Percentiles rank a stretch among this genome's conserved stretches.
phyloP scores from a whole-genome alignment of 1,284 basidiomycete genomes.

The Ustilago curta region DNA sequence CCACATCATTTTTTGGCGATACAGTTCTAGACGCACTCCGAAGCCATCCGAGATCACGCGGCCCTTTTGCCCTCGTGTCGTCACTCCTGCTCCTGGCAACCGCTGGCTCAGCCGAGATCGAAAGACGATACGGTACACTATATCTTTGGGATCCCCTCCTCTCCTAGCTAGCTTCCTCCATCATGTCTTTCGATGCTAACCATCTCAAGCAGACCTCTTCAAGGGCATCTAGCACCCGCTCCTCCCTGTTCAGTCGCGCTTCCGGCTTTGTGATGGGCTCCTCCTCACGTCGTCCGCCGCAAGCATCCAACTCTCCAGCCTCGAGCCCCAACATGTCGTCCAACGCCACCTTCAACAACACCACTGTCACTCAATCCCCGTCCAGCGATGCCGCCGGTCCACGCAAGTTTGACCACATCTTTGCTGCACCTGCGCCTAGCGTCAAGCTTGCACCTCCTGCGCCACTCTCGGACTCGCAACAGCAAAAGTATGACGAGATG shows the following conservation, averaged over 20 bases:
- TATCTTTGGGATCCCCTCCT: not conserved
- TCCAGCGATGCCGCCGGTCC: slow-evolving; percentile 10
- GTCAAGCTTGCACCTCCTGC: slow-evolving; percentile 44
- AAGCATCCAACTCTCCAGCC: slow-evolving; percentile 23
- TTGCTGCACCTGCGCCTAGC: slow-evolving; percentile 50
- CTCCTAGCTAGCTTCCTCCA: slow-evolving; percentile 14
- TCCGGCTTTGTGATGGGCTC: slow-evolving; percentile 43
- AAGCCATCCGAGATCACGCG: slow-evolving; percentile 16
- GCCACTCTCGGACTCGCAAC: slow-evolving; percentile 50
- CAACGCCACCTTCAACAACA: slow-evolving; percentile 1
- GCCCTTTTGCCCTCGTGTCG: slow-evolving; percentile 2
- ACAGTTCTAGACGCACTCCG: not conserved
- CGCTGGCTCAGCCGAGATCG: too few species aligned
- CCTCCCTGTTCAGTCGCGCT: slow-evolving; percentile 43
- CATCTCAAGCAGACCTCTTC: slow-evolving; percentile 34
- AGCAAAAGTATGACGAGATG: slow-evolving; percentile 55
- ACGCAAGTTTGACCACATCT: slow-evolving; percentile 53
- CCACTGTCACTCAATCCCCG: slow-evolving; percentile 1
- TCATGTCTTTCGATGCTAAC: slow-evolving; percentile 34
- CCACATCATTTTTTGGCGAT: not conserved
- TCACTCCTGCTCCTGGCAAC: not conserved
- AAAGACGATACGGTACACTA: too few species aligned
- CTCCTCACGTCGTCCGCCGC: slow-evolving; percentile 24
- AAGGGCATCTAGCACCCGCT: slow-evolving; percentile 38
- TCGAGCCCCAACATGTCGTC: slow-evolving; percentile 7